A percentile compares a stretch with the other conserved stretches of the same genome.
Conservation (phyloP, 495 filamentous ascomycete species). For the Daldinia concentrica region DNA sequence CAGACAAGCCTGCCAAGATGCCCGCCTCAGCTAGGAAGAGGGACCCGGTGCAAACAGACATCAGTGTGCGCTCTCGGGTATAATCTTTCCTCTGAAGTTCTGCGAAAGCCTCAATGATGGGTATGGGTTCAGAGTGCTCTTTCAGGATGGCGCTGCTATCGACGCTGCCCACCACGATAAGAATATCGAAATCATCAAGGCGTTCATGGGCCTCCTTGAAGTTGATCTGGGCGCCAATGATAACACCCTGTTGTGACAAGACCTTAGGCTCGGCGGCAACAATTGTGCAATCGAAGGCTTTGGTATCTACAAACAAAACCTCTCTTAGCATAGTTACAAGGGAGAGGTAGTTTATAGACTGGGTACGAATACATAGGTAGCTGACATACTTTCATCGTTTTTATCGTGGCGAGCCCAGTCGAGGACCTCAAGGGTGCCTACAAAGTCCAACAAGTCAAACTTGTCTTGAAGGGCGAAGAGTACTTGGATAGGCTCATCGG, state of each 20-base stretch:
- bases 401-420: slow-evolving; percentile 66
- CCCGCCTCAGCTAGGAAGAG: slow-evolving; percentile 77
- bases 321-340: slow-evolving; percentile 23
- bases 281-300: slow-evolving; percentile 74
- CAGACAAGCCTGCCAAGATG: slow-evolving; percentile 74
- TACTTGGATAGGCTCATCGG: slow-evolving; percentile 61
- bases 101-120: slow-evolving; percentile 70
- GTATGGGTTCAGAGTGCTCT: slow-evolving; percentile 67
- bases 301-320: slow-evolving; percentile 51
- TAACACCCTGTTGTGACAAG: slow-evolving; percentile 75
- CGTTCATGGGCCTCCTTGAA: slow-evolving; percentile 70
- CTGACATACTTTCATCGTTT: slow-evolving; percentile 67
- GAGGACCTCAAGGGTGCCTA: slow-evolving; percentile 73
- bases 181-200: slow-evolving; percentile 74
- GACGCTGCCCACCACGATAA: slow-evolving; percentile 72
- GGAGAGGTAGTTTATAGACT: slow-evolving; percentile 13
- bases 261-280: slow-evolving; percentile 64
- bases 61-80: slow-evolving; percentile 72
- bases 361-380: slow-evolving; percentile 10
- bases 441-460: slow-evolving; percentile 69
- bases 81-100: slow-evolving; percentile 74
- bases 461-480: slow-evolving; percentile 60
- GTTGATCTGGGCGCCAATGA: slow-evolving; percentile 75
- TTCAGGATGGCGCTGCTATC: slow-evolving; percentile 61
- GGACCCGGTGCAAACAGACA: slow-evolving; percentile 80